phyloP scores from a whole-genome alignment of 441 rosid genomes.

The Adansonia grandidieri region DNA sequence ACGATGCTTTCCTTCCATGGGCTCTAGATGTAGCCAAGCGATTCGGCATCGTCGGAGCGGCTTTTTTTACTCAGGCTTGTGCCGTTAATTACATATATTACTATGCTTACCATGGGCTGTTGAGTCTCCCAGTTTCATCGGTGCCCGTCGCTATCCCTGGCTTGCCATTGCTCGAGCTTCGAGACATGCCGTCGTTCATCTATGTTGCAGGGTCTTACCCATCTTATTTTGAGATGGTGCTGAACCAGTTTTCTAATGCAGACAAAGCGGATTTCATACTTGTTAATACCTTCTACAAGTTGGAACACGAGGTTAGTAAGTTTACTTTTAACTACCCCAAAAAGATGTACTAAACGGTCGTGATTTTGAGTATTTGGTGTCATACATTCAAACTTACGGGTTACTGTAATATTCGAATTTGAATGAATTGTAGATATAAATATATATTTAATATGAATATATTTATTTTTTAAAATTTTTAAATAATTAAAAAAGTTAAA shows the following conservation, averaged over 20 bases:
- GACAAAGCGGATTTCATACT: constrained; percentile 62
- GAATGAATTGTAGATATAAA: no score
- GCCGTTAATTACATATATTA: constrained; percentile 51
- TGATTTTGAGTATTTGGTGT: no score
- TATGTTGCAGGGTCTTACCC: constrained; percentile 51
- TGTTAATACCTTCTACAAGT: constrained; percentile 57
- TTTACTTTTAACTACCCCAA: neutral
- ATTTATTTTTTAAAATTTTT: no score
- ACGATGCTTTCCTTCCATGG: constrained; percentile 53
- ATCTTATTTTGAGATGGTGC: constrained; percentile 52
- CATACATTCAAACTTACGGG: no score
- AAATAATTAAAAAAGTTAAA: no score
- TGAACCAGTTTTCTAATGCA: constrained; percentile 58
- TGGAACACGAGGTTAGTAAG: constrained; percentile 52
- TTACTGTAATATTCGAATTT: no score
- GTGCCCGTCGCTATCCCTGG: constrained; percentile 30
- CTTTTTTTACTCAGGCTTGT: constrained; percentile 55
- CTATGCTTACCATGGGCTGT: constrained; percentile 35
- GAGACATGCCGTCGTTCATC: constrained; percentile 65
- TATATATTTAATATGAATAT: no score
- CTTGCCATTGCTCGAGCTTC: constrained; percentile 46
- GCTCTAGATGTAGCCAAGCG: constrained; percentile 47
- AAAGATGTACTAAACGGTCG: no score
- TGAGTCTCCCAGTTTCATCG: constrained; percentile 37
- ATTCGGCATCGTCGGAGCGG: constrained; percentile 38